A percentile compares a stretch with the other conserved stretches of the same genome.
These are phyloP conservation scores for Trichoderma citrinoviride DNA, from an alignment of 2,329 filamentous ascomycete species.

Conservation along the genomic window DNA sequence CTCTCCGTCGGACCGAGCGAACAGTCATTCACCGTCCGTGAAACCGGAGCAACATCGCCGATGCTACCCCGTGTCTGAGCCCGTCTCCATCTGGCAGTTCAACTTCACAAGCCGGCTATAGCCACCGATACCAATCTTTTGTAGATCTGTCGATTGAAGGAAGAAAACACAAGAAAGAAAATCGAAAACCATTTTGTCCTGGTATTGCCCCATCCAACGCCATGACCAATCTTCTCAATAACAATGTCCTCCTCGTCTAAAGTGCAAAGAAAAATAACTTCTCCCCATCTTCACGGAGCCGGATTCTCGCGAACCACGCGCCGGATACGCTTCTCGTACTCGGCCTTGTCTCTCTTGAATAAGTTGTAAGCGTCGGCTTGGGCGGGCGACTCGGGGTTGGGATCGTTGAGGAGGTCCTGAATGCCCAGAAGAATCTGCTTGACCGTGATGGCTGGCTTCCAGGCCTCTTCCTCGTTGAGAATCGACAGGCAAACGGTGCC, in stretches of 20 bases:
- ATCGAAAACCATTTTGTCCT: conserved; percentile 28
- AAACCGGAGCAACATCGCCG: neutral
- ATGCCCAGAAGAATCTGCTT: conserved; percentile 97
- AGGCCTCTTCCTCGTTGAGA: conserved; percentile 95
- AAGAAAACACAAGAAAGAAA: neutral
- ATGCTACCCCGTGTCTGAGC: conserved; percentile 1
- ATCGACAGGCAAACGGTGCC: conserved; percentile 97
- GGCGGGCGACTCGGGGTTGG: conserved; percentile 93
- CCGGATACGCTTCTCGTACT: conserved; percentile 86
- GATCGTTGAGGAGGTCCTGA: conserved; percentile 91
- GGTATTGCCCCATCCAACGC: conserved; percentile 34
- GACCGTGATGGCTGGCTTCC: conserved; percentile 97
- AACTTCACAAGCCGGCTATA: neutral
- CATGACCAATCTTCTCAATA: conserved; percentile 27
- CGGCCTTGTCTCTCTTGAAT: conserved; percentile 82
- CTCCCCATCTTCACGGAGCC: conserved; percentile 52
- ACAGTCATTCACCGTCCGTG: neutral
- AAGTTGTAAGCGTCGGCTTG: conserved; percentile 97
- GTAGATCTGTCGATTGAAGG: neutral
- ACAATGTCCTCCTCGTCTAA: conserved; percentile 7
- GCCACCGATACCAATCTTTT: neutral
- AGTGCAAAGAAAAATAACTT: neutral
- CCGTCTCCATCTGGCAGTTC: neutral
- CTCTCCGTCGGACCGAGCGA: neutral
- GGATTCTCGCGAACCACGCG: conserved; percentile 88